Percentiles rank a stretch among this genome's conserved stretches.
phyloP scores from a whole-genome alignment of 371 early-diverging fungal genomes.

The Mucor mucedo region DNA sequence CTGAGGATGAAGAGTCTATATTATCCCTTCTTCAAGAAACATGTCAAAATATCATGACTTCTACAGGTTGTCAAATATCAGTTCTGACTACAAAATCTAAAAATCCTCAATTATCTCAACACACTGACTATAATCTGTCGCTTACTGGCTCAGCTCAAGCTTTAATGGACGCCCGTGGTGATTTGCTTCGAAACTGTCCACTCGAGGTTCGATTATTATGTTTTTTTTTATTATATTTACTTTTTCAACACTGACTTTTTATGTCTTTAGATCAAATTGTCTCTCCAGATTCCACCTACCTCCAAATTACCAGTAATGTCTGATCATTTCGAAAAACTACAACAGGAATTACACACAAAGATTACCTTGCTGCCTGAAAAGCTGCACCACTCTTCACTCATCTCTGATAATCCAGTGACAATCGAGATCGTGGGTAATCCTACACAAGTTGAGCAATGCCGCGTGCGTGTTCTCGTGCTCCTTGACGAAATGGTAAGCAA shows the following conservation, averaged over 20 bases:
- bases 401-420: slow-evolving; percentile 39
- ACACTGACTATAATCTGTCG: slow-evolving; percentile 31
- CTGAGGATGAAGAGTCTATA: slow-evolving; percentile 15
- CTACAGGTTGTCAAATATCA: slow-evolving; percentile 29
- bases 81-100: slow-evolving; percentile 19
- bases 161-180: slow-evolving; percentile 35
- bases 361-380: slow-evolving; percentile 30
- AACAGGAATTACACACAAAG: slow-evolving; percentile 37
- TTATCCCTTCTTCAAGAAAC: slow-evolving; percentile 18
- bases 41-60: slow-evolving; percentile 28
- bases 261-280: slow-evolving; percentile 21
- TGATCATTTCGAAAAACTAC: slow-evolving; percentile 33
- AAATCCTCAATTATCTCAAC: slow-evolving; percentile 6
- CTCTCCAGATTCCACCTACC: slow-evolving; percentile 26
- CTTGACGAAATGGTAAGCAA: slow-evolving; percentile 50
- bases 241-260: not conserved
- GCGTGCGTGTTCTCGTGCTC: slow-evolving; percentile 44
- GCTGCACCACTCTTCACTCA: slow-evolving; percentile 29
- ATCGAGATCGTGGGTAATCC: slow-evolving; percentile 46
- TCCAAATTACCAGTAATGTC: slow-evolving; percentile 8
- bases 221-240: not conserved
- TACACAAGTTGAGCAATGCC: slow-evolving; percentile 44
- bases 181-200: slow-evolving; percentile 31
- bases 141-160: slow-evolving; percentile 26
- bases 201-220: slow-evolving; percentile 23